Conservation (phyloP, 148 eudicot genomes). For the Cornus florida region DNA sequence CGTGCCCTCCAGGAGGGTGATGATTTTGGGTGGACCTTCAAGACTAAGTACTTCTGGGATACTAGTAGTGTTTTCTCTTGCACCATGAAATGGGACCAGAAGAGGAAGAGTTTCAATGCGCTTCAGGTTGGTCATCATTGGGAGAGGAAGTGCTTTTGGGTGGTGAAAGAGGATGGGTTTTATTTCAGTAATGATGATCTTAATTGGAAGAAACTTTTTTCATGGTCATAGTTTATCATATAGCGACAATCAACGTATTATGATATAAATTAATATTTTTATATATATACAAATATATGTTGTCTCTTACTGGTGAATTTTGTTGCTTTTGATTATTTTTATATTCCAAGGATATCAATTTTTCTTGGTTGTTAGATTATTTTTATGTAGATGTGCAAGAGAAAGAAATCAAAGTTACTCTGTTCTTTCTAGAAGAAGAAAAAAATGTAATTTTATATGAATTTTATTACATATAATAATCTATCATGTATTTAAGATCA, state of each 20-base stretch:
- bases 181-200: slow-evolving; percentile 58
- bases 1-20: slow-evolving; percentile 73
- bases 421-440: too few species aligned
- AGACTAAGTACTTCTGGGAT: slow-evolving; percentile 20
- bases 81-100: slow-evolving; percentile 53
- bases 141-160: slow-evolving; percentile 49
- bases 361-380: too few species aligned
- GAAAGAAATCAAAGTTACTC: too few species aligned
- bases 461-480: too few species aligned
- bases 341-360: too few species aligned
- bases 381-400: too few species aligned
- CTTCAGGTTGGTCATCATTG: slow-evolving; percentile 38
- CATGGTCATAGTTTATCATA: slow-evolving; percentile 35
- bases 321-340: too few species aligned
- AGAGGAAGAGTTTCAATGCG: slow-evolving; percentile 45
- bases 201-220: slow-evolving; percentile 46
- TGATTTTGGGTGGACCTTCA: slow-evolving; percentile 50
- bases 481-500: too few species aligned
- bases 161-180: slow-evolving; percentile 69
- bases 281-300: too few species aligned
- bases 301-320: too few species aligned
- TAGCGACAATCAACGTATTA: too few species aligned
- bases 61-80: slow-evolving; percentile 26
- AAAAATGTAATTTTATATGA: too few species aligned
- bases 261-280: neutral